A percentile compares a stretch with the other conserved stretches of the same genome.
phyloP scores from a whole-genome alignment of 2,329 filamentous ascomycete genomes.

The Fusarium devonianum region DNA sequence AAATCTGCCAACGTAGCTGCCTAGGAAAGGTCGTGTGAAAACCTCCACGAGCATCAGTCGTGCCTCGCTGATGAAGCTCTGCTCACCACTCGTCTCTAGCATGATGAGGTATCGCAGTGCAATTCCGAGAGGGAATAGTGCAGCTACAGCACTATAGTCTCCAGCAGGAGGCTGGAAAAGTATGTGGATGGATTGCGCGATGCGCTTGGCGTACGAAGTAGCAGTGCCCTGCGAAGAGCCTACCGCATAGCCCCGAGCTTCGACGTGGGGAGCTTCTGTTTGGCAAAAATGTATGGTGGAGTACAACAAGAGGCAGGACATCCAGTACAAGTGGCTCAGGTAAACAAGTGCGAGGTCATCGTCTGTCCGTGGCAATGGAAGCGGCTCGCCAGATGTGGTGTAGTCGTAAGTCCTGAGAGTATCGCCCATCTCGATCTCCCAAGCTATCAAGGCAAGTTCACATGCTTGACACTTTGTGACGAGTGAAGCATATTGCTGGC shows the following conservation, averaged over 20 bases:
- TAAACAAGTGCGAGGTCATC: constrained; percentile 10
- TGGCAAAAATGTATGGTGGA: constrained; percentile 18
- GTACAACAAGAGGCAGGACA: constrained; percentile 12
- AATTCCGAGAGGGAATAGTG: constrained; percentile 7
- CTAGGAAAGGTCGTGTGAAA: constrained; percentile 7
- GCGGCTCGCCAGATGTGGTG: neutral
- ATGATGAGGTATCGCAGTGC: constrained; percentile 19
- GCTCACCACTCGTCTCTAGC: neutral
- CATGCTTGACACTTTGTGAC: neutral
- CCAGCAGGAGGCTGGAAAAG: neutral
- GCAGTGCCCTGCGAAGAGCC: neutral
- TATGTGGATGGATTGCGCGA: constrained; percentile 3
- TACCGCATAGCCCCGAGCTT: fast-evolving
- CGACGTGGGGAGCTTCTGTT: neutral
- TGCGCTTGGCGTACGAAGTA: constrained; percentile 10
- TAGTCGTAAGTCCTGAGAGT: constrained; percentile 8
- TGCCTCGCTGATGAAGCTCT: neutral
- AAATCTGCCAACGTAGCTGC: constrained; percentile 16
- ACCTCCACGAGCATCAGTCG: neutral
- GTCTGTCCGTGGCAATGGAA: neutral
- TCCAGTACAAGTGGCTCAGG: constrained; percentile 19
- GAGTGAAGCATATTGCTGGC: fast-evolving
- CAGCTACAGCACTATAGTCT: constrained; percentile 1
- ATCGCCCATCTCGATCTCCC: neutral
- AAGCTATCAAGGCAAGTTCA: neutral